These are phyloP conservation scores for Vicia faba DNA, from an alignment of 306 rosid species.

Conservation along the genomic window DNA sequence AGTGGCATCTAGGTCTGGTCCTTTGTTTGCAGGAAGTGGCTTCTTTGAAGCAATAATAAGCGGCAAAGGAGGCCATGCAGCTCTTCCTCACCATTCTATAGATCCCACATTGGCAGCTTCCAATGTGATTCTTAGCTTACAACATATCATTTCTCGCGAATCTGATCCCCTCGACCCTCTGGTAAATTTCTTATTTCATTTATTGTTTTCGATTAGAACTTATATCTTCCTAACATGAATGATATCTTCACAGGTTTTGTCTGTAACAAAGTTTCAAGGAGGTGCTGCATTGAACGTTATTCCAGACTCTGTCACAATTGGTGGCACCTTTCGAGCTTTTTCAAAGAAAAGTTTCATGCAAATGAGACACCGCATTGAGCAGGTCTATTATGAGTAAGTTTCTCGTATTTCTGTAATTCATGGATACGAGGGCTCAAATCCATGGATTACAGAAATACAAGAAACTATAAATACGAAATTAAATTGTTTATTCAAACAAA, in stretches of 20 bases:
- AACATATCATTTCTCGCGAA: slow-evolving; percentile 84
- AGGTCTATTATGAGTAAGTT: slow-evolving; percentile 2
- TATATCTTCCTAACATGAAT: slow-evolving; percentile 32
- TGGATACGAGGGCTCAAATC: no score
- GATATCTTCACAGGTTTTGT: slow-evolving; percentile 63
- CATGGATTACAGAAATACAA: no score
- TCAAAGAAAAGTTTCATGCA: slow-evolving; percentile 55
- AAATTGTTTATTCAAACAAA: no score
- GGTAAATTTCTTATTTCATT: slow-evolving; percentile 39
- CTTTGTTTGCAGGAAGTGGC: background rate
- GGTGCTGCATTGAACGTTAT: slow-evolving; percentile 94
- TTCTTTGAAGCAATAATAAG: background rate
- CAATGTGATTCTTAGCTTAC: slow-evolving; percentile 70
- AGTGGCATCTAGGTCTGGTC: background rate
- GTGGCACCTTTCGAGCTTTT: slow-evolving; percentile 95
- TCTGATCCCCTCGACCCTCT: slow-evolving; percentile 81
- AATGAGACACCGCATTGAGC: slow-evolving; percentile 65
- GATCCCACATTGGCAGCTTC: slow-evolving; percentile 89
- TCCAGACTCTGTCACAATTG: slow-evolving; percentile 92
- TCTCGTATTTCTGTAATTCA: no score
- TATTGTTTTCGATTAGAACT: no score
- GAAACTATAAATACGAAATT: no score
- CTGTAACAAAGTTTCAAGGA: slow-evolving; percentile 85
- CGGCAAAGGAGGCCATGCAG: slow-evolving; percentile 18
- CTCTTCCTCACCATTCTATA: slow-evolving; percentile 36